Base-by-base conservation (phyloP, 2,329 filamentous ascomycete genomes). In the Akanthomyces lecanii region DNA sequence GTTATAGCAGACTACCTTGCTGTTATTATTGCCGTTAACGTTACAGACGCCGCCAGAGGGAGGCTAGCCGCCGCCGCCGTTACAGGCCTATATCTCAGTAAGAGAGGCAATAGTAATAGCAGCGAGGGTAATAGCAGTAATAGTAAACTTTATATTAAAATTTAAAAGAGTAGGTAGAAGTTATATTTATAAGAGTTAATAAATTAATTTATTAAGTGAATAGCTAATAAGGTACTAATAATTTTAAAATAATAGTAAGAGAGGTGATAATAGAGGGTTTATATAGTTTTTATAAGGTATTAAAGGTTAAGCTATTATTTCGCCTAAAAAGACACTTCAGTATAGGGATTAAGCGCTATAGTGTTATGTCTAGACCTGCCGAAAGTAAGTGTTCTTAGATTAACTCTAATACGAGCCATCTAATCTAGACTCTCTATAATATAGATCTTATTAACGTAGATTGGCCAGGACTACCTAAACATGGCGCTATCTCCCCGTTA, bases 141-240 rank as follows among this genome's bases (percentile, higher is more conserved):
- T 23, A n/a, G 40, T 16, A 50, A 62, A 62, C 51, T 62, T 62
- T 50, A 62, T 62, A 8, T 30, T 53, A 48, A 52, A 38, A 30
- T 14, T 11, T 57, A 7, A 21, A 44, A n/a, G 23, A 18, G 23
- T 44, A 28, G n/a, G 7, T 53, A n/a, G 10, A 33, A 54, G 4
- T 2, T 30, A 28, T 57, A 12, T 6, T 42, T 56, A 11, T 47
- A 33, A 23, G 1, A 38, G 38, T 7, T 44, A 2, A 38, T 56
- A 21, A 30, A n/a, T 42, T 28, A 38, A 56, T 8, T 56, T 36
- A 1, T 21, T 38, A n/a, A 54, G 28, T 14, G 7, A 25, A 23
- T 45, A 44, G 44, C n/a, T 47, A 6, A 11, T 47, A 8, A 21
- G n/a, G 44, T 47, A n/a, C 44, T 47, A n/a, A 47, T 47, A 8